Conservation (phyloP, 2,329 filamentous ascomycete genomes). For the Xylaria sp. region DNA sequence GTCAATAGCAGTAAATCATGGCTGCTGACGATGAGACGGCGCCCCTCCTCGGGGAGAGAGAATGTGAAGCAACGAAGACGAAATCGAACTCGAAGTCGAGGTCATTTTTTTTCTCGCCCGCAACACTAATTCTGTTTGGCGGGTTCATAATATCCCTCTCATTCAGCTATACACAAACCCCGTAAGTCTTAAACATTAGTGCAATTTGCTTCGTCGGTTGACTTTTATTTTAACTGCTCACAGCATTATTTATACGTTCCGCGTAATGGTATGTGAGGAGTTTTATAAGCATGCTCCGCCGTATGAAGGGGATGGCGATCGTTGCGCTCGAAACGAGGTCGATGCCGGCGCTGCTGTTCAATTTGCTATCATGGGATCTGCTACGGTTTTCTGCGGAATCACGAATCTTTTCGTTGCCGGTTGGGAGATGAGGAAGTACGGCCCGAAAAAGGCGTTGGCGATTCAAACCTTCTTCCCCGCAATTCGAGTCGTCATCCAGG, state of each 20-base stretch:
- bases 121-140: slow-evolving; percentile 34
- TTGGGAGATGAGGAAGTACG: slow-evolving; percentile 72
- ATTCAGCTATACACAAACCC: slow-evolving; percentile 43
- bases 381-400: slow-evolving; percentile 72
- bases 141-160: slow-evolving; percentile 42
- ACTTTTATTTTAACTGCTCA: neutral
- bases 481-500: slow-evolving; percentile 69
- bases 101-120: slow-evolving; percentile 28
- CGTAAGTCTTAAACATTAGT: slow-evolving; percentile 33
- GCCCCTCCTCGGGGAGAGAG: slow-evolving; percentile 38
- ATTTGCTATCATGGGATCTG: slow-evolving; percentile 69
- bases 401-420: slow-evolving; percentile 74
- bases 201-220: neutral
- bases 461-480: slow-evolving; percentile 73
- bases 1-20: slow-evolving; percentile 20
- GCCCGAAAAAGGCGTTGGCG: slow-evolving; percentile 68
- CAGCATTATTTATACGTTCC: slow-evolving; percentile 70
- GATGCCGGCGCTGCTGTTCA: slow-evolving; percentile 70
- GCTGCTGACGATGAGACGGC: slow-evolving; percentile 40
- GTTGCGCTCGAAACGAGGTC: slow-evolving; percentile 69
- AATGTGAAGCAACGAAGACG: slow-evolving; percentile 17
- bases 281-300: slow-evolving; percentile 69
- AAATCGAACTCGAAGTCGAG: slow-evolving; percentile 20
- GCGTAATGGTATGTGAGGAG: slow-evolving; percentile 74
- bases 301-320: slow-evolving; percentile 58